Evolutionary conservation across 192 early-diverging fungal genomes (phyloP).

Genomic region (Coemansia reversa): DNA sequence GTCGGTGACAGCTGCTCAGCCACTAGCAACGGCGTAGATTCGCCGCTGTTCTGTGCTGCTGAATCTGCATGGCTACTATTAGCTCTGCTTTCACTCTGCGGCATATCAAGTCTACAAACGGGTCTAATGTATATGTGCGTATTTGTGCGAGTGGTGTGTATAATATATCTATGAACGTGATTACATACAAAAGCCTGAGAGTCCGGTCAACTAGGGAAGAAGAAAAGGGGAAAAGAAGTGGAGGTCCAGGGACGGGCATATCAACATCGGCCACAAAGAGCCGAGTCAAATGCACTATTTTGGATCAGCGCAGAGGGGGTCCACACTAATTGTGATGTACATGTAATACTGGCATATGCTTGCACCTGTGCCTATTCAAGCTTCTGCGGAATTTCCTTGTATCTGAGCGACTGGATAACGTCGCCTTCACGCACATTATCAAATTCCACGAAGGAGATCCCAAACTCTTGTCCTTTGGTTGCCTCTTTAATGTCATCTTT

Average conservation of each 20-base stretch:
- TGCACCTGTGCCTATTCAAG: slow-evolving; percentile 38
- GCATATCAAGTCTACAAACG: background rate
- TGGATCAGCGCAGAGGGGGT: no score
- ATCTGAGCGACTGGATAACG: slow-evolving; percentile 68
- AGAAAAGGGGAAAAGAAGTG: background rate
- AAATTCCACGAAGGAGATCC: slow-evolving; percentile 86
- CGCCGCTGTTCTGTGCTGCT: slow-evolving; percentile 3
- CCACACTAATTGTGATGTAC: background rate
- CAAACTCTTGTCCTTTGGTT: slow-evolving; percentile 94
- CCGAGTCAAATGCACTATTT: background rate
- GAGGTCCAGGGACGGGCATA: background rate
- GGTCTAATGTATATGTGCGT: no score
- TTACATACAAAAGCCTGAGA: no score
- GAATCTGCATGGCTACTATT: background rate
- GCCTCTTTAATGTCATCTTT: slow-evolving; percentile 90
- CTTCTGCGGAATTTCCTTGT: slow-evolving; percentile 59
- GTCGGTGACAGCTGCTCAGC: slow-evolving; percentile 9
- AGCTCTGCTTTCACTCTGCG: background rate
- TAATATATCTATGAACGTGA: background rate
- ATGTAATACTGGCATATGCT: no score
- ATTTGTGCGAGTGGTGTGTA: background rate
- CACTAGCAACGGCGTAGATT: slow-evolving; percentile 29
- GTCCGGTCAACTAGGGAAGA: no score
- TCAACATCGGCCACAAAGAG: background rate
- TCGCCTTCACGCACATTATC: slow-evolving; percentile 79